phyloP scores from a whole-genome alignment of 2,329 filamentous ascomycete genomes.

The Fusarium cyanostomum region DNA sequence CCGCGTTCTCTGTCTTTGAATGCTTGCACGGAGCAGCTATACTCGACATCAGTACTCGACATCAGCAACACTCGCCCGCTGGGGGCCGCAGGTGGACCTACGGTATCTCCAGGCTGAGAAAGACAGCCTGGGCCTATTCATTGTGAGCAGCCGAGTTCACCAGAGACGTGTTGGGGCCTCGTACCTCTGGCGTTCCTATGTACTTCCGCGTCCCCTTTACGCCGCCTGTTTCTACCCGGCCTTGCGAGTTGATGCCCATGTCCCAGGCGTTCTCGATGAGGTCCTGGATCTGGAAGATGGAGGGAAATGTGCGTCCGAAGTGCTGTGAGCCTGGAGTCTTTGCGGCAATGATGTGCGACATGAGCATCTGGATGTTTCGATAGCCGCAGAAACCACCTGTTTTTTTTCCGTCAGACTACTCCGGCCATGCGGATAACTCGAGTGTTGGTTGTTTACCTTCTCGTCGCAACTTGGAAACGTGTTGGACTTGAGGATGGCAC shows the following conservation, averaged over 20 bases:
- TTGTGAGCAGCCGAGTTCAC: neutral
- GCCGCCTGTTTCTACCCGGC: conserved; percentile 83
- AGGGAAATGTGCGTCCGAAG: conserved; percentile 72
- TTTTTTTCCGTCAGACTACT: conserved; percentile 7
- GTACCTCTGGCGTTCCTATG: conserved; percentile 90
- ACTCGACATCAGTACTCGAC: too few relatives aligned
- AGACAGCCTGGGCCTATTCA: conserved; percentile 78
- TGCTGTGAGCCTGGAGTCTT: conserved; percentile 64
- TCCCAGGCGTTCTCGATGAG: conserved; percentile 91
- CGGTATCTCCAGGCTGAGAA: conserved; percentile 74
- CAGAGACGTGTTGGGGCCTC: neutral
- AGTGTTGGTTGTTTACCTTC: conserved; percentile 62
- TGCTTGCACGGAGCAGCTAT: conserved; percentile 69
- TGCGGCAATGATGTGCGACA: conserved; percentile 77
- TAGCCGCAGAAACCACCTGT: conserved; percentile 92
- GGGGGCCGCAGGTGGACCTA: conserved; percentile 49
- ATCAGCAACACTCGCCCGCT: conserved; percentile 1
- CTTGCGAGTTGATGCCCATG: conserved; percentile 78
- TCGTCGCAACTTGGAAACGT: conserved; percentile 81
- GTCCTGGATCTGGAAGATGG: conserved; percentile 84
- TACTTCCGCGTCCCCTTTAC: conserved; percentile 92
- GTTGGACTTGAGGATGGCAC: conserved; percentile 78
- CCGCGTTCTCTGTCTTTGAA: conserved; percentile 61
- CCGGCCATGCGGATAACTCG: neutral
- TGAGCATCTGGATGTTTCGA: conserved; percentile 91